A percentile compares a stretch with the other conserved stretches of the same genome.
Conservation (phyloP, 257 asterid species). For the Cruciata laevipes region DNA sequence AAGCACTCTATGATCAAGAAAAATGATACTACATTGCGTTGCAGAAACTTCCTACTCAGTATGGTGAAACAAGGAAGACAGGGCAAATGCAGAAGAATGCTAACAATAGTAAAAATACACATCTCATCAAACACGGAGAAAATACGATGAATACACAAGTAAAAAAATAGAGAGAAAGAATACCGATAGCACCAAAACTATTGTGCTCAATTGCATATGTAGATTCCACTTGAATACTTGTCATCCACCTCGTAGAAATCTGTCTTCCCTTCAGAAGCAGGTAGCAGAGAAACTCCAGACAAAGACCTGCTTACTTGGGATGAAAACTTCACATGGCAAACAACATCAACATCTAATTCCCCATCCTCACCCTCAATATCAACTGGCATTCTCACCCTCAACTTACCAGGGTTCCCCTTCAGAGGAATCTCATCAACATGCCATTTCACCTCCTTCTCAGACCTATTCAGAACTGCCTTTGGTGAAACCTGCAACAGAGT, state of each 20-base stretch:
- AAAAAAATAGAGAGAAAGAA: not conserved
- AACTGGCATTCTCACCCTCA: conserved; percentile 84
- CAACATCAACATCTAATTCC: conserved; percentile 66
- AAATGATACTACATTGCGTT: not conserved
- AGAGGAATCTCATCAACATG: conserved; percentile 75
- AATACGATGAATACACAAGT: conserved; percentile 9
- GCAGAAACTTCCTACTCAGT: conserved; percentile 7
- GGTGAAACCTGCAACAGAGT: conserved; percentile 76
- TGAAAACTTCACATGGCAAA: conserved; percentile 66
- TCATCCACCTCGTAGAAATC: conserved; percentile 83
- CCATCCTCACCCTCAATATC: conserved; percentile 74
- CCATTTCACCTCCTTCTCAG: conserved; percentile 88
- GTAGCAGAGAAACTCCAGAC: conserved; percentile 74
- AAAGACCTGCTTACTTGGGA: conserved; percentile 54
- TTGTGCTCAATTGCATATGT: conserved; percentile 55
- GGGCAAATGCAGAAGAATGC: conserved; percentile 9
- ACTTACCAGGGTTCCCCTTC: conserved; percentile 73
- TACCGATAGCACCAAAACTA: no score
- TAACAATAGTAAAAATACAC: conserved; percentile 11
- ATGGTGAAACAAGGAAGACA: not conserved
- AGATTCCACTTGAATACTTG: conserved; percentile 74
- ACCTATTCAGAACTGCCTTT: conserved; percentile 82
- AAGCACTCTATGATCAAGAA: no score
- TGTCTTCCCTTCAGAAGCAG: conserved; percentile 80
- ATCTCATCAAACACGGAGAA: conserved; percentile 11